These are phyloP conservation scores for Penicillium decumbens DNA, from an alignment of 2,329 filamentous ascomycete species.

Conservation along the genomic window DNA sequence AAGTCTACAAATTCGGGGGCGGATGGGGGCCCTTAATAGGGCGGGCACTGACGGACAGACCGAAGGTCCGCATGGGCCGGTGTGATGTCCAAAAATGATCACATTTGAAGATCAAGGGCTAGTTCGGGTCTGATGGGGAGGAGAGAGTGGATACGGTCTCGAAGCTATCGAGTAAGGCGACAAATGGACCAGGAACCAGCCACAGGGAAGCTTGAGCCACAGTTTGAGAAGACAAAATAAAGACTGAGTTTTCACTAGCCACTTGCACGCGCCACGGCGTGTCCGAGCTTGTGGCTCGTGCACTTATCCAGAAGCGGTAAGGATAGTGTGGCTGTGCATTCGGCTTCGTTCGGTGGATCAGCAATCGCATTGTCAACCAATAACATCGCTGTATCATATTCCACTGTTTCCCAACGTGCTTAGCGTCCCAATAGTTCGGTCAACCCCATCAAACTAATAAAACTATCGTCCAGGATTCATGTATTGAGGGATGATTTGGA, in stretches of 20 bases:
- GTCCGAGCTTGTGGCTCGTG: conserved; percentile 22
- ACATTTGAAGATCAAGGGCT: conserved; percentile 27
- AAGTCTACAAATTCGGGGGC: neutral
- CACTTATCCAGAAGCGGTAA: conserved; percentile 12
- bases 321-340: conserved; percentile 14
- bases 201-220: conserved; percentile 14
- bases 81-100: conserved; percentile 20
- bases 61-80: conserved; percentile 17
- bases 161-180: conserved; percentile 18
- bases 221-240: neutral
- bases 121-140: conserved; percentile 18
- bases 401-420: neutral
- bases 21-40: neutral
- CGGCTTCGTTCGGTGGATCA: neutral
- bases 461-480: conserved; percentile 6
- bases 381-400: neutral
- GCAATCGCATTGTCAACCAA: conserved; percentile 3
- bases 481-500: conserved; percentile 16
- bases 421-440: conserved; percentile 16
- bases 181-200: conserved; percentile 2
- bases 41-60: conserved; percentile 11
- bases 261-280: conserved; percentile 17
- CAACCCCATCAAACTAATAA: conserved; percentile 3
- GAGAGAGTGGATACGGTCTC: conserved; percentile 13
- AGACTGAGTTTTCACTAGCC: neutral